Percentiles rank a stretch among this genome's conserved stretches.
Evolutionary conservation across 2,329 filamentous ascomycete species (phyloP).

Genomic region (Ceratocystis alfenasii): DNA sequence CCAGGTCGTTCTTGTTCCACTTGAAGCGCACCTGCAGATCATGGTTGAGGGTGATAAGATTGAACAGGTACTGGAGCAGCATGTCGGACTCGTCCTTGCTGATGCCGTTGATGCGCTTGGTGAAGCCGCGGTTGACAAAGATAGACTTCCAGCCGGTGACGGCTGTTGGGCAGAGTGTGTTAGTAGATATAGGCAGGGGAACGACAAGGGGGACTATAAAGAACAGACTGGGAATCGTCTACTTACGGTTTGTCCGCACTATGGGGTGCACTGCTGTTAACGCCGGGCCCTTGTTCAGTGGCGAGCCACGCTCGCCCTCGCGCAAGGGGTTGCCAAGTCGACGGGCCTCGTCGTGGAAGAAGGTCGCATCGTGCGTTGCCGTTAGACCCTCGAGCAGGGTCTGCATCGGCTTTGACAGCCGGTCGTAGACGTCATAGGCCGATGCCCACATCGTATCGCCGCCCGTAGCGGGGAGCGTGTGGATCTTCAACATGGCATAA

Average conservation of each 20-base stretch:
- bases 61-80: conserved; percentile 38
- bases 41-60: conserved; percentile 42
- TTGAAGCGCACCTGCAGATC: conserved; percentile 45
- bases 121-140: conserved; percentile 41
- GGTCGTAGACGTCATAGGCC: conserved; percentile 49
- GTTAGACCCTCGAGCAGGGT: conserved; percentile 42
- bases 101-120: conserved; percentile 43
- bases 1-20: conserved; percentile 41
- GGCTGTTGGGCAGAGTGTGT: conserved; percentile 24
- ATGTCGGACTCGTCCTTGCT: conserved; percentile 43
- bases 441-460: conserved; percentile 53
- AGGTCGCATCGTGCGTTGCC: conserved; percentile 37
- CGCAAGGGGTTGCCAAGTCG: conserved; percentile 37
- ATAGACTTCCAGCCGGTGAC: conserved; percentile 48
- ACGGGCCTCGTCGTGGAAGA: conserved; percentile 40
- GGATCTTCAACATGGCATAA: conserved; percentile 48
- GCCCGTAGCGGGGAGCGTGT: conserved; percentile 43
- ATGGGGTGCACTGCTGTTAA: conserved; percentile 42
- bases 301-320: conserved; percentile 39
- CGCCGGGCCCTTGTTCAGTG: conserved; percentile 43
- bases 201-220: background rate
- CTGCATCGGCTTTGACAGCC: conserved; percentile 39
- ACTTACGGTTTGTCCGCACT: conserved; percentile 42
- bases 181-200: background rate
- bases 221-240: background rate